Evolutionary conservation across 1,139 yeast species (phyloP), one percentile per base, ranked within the genome.

Genomic region (Sugiyamaella japonica): DNA sequence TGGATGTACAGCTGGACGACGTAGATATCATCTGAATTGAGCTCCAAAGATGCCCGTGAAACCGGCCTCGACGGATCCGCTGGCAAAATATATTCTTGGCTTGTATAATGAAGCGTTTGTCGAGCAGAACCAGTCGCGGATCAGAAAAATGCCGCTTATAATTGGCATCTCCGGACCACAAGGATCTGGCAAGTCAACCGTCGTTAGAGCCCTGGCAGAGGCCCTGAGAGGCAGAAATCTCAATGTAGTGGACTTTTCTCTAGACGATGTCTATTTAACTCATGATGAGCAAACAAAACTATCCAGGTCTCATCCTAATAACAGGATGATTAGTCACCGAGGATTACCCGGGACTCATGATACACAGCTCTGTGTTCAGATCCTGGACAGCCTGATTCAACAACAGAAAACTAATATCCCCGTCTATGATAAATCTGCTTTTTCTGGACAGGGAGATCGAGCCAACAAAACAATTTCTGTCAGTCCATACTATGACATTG

Each of bases 261-360:
- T 90, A 68, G 99, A 93, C 71, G 99, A 93, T 69, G 80, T 89
- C 56, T 93, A 93, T 67, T 72, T 89, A 39, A 82, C 89, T 0
- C 83, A 82, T 64, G 68, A 66, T 3, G 84, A 84, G 17, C 97
- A 89, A 65, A 59, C 57, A 12, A 59, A 63, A 37, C 62, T 89
- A 34, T 79, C 80, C 3, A 45, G 61, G 2, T 59, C 68, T 31
- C 23, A 23, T 20, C 72, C 77, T 1, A 77, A 73, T 4, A 90
- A 90, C 66, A 69, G 71, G 36, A 71, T 89, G 52, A 66, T 88
- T 28, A 81, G 78, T 59, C 96, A 96, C 2, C 73, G 98, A 43
- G 99, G 99, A 0, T 76, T 89, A 31, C 98, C 98, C 0, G 98
- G 98, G 0, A 91, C 99, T 0, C 99, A 93, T 67, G 98, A 93